A percentile compares a stretch with the other conserved stretches of the same genome.
These are phyloP conservation scores for Nakazawaea laoshanensis DNA, from an alignment of 805 yeast species.

Conservation along the genomic window DNA sequence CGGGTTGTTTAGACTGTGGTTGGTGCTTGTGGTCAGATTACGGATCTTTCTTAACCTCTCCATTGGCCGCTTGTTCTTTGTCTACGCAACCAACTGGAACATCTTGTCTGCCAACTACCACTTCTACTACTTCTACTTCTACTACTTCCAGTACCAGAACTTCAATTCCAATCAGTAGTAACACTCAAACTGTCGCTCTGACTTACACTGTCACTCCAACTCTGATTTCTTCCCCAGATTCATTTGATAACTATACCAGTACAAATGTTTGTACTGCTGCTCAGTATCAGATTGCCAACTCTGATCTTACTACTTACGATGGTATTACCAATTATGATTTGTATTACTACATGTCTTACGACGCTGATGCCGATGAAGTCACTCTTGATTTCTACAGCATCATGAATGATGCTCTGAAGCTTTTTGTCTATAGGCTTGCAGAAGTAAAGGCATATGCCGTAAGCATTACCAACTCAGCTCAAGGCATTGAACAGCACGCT, in stretches of 20 bases:
- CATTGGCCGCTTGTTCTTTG: slow-evolving; percentile 20
- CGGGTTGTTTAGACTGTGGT: slow-evolving; percentile 27
- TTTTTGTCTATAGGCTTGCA: background rate
- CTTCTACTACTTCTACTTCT: slow-evolving; percentile 6
- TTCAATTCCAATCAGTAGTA: slow-evolving; percentile 7
- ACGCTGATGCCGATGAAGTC: background rate
- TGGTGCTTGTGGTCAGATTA: slow-evolving; percentile 29
- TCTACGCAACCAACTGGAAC: slow-evolving; percentile 25
- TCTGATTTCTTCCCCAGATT: background rate
- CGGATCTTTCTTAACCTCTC: slow-evolving; percentile 19
- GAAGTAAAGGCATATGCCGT: background rate
- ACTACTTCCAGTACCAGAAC: slow-evolving; percentile 12
- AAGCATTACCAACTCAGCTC: background rate
- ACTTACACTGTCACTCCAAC: slow-evolving; percentile 1
- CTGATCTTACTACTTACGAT: background rate
- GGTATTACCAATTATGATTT: background rate
- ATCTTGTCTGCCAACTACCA: slow-evolving; percentile 11
- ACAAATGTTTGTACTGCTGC: background rate
- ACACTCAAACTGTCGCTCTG: slow-evolving; percentile 2
- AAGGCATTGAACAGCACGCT: background rate
- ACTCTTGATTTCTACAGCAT: slow-evolving; percentile 1
- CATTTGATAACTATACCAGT: background rate
- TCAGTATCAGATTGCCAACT: background rate
- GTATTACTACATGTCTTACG: background rate
- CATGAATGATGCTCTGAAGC: background rate